phyloP scores from a whole-genome alignment of 1,284 basidiomycete species.

The Abortiporus biennis region DNA sequence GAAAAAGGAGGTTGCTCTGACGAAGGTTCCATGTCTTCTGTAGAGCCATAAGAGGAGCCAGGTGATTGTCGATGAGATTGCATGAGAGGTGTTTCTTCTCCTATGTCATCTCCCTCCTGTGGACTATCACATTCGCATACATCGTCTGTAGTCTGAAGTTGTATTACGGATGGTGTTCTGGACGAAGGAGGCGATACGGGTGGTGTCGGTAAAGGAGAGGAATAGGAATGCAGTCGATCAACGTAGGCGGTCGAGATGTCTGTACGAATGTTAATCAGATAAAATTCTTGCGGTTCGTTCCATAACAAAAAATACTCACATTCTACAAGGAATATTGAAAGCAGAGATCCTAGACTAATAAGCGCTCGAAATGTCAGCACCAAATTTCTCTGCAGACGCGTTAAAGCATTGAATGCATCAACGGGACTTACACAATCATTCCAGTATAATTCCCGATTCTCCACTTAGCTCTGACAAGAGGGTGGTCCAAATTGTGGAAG shows the following conservation, averaged over 20 bases:
- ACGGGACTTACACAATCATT: constrained; percentile 55
- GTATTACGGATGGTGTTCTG: constrained; percentile 20
- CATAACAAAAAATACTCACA: constrained; percentile 37
- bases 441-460: constrained; percentile 54
- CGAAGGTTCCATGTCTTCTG: background rate
- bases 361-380: too few species aligned
- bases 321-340: constrained; percentile 71
- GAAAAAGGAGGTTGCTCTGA: too few species aligned
- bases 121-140: background rate
- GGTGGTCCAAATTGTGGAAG: constrained; percentile 51
- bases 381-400: background rate
- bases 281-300: background rate
- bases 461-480: constrained; percentile 38
- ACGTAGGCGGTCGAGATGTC: constrained; percentile 71
- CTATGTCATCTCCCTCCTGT: background rate
- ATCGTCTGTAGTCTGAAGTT: background rate
- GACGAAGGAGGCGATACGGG: constrained; percentile 40
- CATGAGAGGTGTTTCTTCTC: background rate
- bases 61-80: background rate
- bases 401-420: background rate
- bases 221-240: constrained; percentile 55
- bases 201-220: constrained; percentile 44
- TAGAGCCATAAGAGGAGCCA: background rate
- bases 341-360: constrained; percentile 51
- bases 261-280: constrained; percentile 20